Conservation (phyloP, 139 green algal species). For the Yamagishiella unicocca region DNA sequence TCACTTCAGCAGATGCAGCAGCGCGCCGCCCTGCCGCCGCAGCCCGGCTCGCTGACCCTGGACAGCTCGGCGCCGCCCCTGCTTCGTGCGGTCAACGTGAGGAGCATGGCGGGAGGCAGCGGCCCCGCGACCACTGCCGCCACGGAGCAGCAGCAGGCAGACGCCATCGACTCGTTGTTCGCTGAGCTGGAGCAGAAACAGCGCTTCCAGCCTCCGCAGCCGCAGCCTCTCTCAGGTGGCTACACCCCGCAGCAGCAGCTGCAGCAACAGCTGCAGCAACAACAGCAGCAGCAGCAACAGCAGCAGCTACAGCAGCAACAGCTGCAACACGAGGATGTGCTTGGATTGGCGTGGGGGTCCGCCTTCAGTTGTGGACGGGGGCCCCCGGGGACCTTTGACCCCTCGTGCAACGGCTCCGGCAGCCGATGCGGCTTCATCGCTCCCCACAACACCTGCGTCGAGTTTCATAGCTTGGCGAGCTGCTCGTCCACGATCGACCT, state of each 20-base stretch:
- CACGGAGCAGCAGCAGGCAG: not conserved
- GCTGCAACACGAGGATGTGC: not conserved
- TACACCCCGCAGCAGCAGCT: not conserved
- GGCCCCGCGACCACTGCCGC: too few relatives aligned
- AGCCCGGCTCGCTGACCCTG: too few relatives aligned
- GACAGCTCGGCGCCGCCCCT: too few relatives aligned
- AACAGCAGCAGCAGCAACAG: not conserved
- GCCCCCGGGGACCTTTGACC: not conserved
- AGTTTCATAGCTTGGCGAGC: slow-evolving; percentile 3
- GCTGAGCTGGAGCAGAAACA: slow-evolving; percentile 4
- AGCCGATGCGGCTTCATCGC: not conserved
- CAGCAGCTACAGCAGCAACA: not conserved
- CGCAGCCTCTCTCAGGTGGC: not conserved
- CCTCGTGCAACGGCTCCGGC: not conserved
- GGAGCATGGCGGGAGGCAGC: too few relatives aligned
- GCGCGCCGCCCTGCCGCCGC: too few relatives aligned
- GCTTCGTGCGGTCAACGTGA: too few relatives aligned
- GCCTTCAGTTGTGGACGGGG: not conserved
- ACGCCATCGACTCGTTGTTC: not conserved
- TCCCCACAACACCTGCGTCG: not conserved
- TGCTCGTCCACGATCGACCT: slow-evolving; percentile 9
- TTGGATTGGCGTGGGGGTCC: not conserved
- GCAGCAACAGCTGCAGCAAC: not conserved
- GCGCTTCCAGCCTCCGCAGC: not conserved
- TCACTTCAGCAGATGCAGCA: too few relatives aligned